Evolutionary conservation across 371 early-diverging fungal genomes (phyloP), one percentile per base, ranked within the genome.

Genomic region (Mortierella polycephala): DNA sequence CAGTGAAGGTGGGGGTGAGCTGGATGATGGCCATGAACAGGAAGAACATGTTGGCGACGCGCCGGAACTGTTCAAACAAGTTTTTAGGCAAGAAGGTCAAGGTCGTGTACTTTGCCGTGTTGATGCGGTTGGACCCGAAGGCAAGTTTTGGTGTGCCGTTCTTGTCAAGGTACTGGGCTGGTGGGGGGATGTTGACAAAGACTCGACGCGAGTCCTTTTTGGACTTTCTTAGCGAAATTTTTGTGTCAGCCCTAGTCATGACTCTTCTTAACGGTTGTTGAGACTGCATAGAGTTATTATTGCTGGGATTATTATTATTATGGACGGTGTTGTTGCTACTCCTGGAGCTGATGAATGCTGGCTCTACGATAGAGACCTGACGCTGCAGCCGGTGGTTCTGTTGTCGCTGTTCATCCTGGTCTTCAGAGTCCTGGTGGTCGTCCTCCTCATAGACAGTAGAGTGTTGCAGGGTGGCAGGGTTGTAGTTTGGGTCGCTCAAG

Each of bases 11-110:
- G 18, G 94, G 93, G 41, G 95, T 85, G 46, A 92, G 70, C 79
- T 99, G 97, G 47, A 99, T 85, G 51, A 98, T 92, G 46, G 98
- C 96, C 85, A 98, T 88, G 62, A 90, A 86, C 58, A 98, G 84
- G 82, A 99, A 99, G 85, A 98, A 99, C 64, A 99, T 84, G 84
- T 99, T 99, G 82, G 97, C 97, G 41, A 95, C 91, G 40, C 94
- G 88, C 5, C 95, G 91, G 72, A 99, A 96, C 85, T 99, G 99
- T 68, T 96, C 96, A 82, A 95, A 96, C 44, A 99, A 69, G 82
- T 99, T 98, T 71, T 97, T 94, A 18, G 99, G 99, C 6, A 99
- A 60, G 85, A 99, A 99, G 7, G 91, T 90, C 13, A 92, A 60
- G 21, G 94, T 52, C 14, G 98, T 96, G 85, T 99, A 99, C 83